Conservation (phyloP, 2,329 filamentous ascomycete genomes). For the Paecilomyces variotii region DNA sequence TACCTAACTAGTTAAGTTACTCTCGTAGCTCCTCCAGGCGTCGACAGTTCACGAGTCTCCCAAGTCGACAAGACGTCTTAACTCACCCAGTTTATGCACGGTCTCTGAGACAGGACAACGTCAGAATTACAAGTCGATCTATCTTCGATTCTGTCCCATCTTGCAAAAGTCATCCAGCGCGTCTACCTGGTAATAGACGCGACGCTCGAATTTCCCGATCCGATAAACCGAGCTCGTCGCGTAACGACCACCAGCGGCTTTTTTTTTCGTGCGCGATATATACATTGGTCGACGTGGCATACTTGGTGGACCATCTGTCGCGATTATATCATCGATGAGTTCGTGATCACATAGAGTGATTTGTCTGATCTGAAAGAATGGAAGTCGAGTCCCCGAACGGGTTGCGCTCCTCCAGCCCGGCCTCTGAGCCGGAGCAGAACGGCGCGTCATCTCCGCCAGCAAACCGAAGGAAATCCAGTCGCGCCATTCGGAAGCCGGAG, state of each 20-base stretch:
- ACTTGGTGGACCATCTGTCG: not conserved
- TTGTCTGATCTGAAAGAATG: not conserved
- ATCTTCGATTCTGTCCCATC: not conserved
- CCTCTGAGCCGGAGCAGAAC: constrained; percentile 3
- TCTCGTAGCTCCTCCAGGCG: not conserved
- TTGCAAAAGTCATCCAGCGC: not conserved
- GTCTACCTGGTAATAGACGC: not conserved
- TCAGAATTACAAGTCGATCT: not conserved
- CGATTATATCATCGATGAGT: not conserved
- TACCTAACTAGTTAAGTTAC: too few species aligned
- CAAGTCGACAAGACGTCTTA: not conserved
- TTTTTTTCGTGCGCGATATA: not conserved
- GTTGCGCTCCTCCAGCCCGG: not conserved
- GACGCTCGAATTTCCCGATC: not conserved
- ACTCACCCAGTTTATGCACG: not conserved
- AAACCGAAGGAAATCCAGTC: constrained; percentile 37
- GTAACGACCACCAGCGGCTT: not conserved
- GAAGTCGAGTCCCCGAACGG: constrained; percentile 3
- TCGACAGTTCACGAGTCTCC: not conserved
- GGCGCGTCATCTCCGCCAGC: constrained; percentile 16
- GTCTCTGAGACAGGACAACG: not conserved
- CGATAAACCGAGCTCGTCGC: not conserved
- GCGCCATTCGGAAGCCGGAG: constrained; percentile 35
- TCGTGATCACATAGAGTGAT: not conserved
- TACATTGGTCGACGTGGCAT: constrained; percentile 1